A percentile compares a stretch with the other conserved stretches of the same genome.
phyloP scores from a whole-genome alignment of 1,139 yeast species.

The Suhomyces panamericanus region DNA sequence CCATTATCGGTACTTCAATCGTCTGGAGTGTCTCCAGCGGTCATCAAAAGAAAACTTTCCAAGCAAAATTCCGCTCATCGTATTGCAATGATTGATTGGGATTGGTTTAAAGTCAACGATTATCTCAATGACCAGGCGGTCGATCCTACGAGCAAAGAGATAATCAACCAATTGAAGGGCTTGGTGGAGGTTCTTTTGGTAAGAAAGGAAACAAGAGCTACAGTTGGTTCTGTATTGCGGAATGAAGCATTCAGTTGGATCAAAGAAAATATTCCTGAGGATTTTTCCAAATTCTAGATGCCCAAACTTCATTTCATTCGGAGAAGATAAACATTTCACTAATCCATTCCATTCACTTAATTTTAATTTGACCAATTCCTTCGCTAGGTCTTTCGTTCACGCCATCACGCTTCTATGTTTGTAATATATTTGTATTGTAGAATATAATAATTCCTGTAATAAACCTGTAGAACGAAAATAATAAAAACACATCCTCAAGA shows the following conservation, averaged over 20 bases:
- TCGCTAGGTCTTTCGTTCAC: not conserved
- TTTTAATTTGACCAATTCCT: not conserved
- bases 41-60: conserved; percentile 49
- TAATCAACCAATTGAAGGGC: conserved; percentile 29
- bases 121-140: conserved; percentile 17
- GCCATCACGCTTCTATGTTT: conserved; percentile 3
- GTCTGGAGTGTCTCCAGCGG: conserved; percentile 45
- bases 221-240: conserved; percentile 10
- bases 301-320: not conserved
- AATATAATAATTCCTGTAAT: not conserved
- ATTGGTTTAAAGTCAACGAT: conserved; percentile 55
- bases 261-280: conserved; percentile 17
- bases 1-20: conserved; percentile 40
- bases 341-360: not conserved
- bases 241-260: conserved; percentile 25
- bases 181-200: conserved; percentile 40
- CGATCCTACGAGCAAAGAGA: conserved; percentile 21
- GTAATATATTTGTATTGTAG: conserved; percentile 4
- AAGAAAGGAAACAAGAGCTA: conserved; percentile 37
- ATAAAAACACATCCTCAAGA: no score
- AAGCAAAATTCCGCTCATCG: conserved; percentile 76
- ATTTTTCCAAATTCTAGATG: not conserved
- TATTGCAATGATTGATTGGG: conserved; percentile 92
- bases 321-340: not conserved
- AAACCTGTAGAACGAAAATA: not conserved